phyloP scores from a whole-genome alignment of 495 filamentous ascomycete genomes.

The Pyrenula massariospora region DNA sequence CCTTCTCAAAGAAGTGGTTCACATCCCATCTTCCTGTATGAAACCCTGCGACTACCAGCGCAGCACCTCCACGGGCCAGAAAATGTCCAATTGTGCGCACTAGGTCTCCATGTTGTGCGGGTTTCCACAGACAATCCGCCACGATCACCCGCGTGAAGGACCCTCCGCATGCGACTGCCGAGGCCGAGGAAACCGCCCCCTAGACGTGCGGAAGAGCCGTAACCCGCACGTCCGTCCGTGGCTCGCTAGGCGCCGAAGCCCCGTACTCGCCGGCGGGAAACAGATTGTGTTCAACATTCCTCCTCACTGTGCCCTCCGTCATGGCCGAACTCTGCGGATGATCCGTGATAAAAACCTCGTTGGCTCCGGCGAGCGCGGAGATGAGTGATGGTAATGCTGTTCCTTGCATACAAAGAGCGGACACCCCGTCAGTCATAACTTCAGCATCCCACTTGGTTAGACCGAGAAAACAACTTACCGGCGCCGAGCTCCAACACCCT shows the following conservation, averaged over 20 bases:
- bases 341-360: conserved; percentile 54
- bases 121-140: conserved; percentile 84
- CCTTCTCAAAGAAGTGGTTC: conserved; percentile 61
- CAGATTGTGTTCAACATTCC: too few species aligned
- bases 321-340: conserved; percentile 63
- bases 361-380: conserved; percentile 49
- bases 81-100: conserved; percentile 60
- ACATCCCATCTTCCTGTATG: conserved; percentile 73
- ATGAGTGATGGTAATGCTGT: conserved; percentile 66
- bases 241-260: too few species aligned
- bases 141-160: conserved; percentile 67
- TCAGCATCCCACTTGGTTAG: not conserved
- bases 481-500: conserved; percentile 49
- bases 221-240: conserved; percentile 5
- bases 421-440: conserved; percentile 1
- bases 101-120: conserved; percentile 61
- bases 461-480: too few species aligned
- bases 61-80: conserved; percentile 25
- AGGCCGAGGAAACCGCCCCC: conserved; percentile 61
- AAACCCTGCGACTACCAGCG: conserved; percentile 58
- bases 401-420: too few species aligned
- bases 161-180: too few species aligned
- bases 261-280: too few species aligned
- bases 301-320: too few species aligned
- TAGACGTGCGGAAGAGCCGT: conserved; percentile 44